Evolutionary conservation across 108 stramenopile genomes (phyloP), one percentile per base, ranked within the genome.

Genomic region (Stephanodiscus triporus): DNA sequence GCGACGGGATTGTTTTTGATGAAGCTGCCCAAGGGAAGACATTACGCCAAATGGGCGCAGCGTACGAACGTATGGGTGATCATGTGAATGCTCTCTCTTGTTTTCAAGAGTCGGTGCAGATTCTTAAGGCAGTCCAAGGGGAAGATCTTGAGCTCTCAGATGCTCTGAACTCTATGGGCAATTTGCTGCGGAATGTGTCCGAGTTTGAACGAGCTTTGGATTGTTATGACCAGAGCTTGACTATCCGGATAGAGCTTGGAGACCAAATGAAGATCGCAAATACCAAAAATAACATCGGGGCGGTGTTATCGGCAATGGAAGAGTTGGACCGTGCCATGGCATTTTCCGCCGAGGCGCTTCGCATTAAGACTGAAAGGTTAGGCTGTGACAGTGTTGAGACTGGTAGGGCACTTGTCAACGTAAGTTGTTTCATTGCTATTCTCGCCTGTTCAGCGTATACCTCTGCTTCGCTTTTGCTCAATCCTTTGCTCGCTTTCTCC

Each of bases 241-340:
- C 51, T 38, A 73, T 85, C 17, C 73, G 77, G 32, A 45, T 23
- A 0, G 22, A 47, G 38, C 23, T 58, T 36, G 77, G 80, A 43
- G 80, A 85, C 32, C 56, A 78, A 20, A 27, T 76, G 38, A 75
- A 60, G 47, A 68, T 82, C 45, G 84, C 81, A 10, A 82, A 75
- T 67, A 76, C 77, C 9, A 85, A 82, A 64, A 81, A 78, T 51
- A 78, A 77, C 37, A 85, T 85, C 32, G 84, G 81, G 16, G 47
- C 80, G 0, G 70, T 72, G 4, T 67, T 85, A 22, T 53, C 68
- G 16, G 49, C 67, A 13, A 45, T 66, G 27, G 73, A 66, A 9
- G 51, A 79, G 20, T 34, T 61, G 8, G 73, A 78, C 50, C 66
- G 64, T 37, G 81, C 84, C 6, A 64, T 76, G 43, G 66, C 60